These are phyloP conservation scores for Fusarium setosum DNA, from an alignment of 2,329 filamentous ascomycete genomes.

Conservation along the genomic window DNA sequence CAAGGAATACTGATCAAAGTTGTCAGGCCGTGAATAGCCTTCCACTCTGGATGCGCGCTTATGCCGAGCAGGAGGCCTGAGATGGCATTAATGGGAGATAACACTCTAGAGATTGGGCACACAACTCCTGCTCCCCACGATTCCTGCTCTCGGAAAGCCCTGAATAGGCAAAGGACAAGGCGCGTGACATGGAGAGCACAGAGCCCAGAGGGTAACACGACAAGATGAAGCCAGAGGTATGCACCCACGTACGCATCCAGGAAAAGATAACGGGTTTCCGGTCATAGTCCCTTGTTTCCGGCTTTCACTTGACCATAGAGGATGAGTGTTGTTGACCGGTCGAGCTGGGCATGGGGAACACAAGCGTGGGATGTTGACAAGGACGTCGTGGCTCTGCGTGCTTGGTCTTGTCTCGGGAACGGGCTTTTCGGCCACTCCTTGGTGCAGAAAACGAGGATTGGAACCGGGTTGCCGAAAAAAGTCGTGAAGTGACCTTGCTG, in stretches of 20 bases:
- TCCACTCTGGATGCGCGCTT: constrained; percentile 1
- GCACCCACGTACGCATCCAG: constrained; percentile 17
- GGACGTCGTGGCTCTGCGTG: constrained; percentile 21
- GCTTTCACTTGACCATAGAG: constrained; percentile 7
- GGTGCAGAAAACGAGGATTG: constrained; percentile 15
- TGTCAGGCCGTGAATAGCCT: constrained; percentile 23
- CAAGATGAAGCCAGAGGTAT: constrained; percentile 10
- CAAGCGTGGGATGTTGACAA: constrained; percentile 24
- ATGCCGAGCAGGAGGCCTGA: constrained; percentile 23
- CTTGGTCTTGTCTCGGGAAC: constrained; percentile 20
- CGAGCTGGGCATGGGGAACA: constrained; percentile 21
- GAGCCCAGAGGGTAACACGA: constrained; percentile 34
- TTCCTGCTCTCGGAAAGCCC: constrained; percentile 2
- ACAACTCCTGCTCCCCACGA: neutral
- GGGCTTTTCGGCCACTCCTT: constrained; percentile 5
- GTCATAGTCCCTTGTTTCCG: constrained; percentile 2
- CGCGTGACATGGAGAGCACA: constrained; percentile 18
- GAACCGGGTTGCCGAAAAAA: constrained; percentile 11
- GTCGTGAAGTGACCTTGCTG: constrained; percentile 11
- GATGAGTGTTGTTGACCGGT: constrained; percentile 33
- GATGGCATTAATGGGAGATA: constrained; percentile 10
- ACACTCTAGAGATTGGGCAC: constrained; percentile 12
- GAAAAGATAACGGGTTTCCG: constrained; percentile 4
- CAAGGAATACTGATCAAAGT: constrained; percentile 2
- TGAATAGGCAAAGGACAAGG: constrained; percentile 6